These are phyloP conservation scores for Rhizopogon salebrosus DNA, from an alignment of 768 basidiomycete species.

Conservation along the genomic window DNA sequence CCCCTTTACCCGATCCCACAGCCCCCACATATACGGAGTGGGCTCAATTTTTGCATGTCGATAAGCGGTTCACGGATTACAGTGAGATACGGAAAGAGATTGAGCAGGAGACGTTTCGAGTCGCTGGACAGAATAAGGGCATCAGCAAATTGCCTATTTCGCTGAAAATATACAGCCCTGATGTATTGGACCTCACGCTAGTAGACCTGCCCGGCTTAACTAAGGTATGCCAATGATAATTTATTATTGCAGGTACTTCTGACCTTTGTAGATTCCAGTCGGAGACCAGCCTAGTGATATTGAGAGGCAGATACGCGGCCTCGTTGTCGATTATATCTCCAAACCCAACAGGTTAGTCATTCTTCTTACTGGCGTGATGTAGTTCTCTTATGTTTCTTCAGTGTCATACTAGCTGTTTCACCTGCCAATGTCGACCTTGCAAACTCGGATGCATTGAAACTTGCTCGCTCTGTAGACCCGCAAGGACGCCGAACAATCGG, in stretches of 20 bases:
- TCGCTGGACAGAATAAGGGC: slow-evolving; percentile 98
- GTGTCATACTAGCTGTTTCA: slow-evolving; percentile 95
- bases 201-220: slow-evolving; percentile 97
- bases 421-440: slow-evolving; percentile 98
- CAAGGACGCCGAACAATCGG: slow-evolving; percentile 96
- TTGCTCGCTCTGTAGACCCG: slow-evolving; percentile 92
- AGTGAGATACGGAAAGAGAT: slow-evolving; percentile 93
- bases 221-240: slow-evolving; percentile 53
- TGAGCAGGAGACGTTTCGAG: slow-evolving; percentile 94
- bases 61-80: slow-evolving; percentile 96
- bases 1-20: slow-evolving; percentile 52
- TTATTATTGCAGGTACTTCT: not conserved
- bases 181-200: slow-evolving; percentile 91
- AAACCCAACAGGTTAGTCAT: slow-evolving; percentile 84
- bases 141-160: slow-evolving; percentile 95
- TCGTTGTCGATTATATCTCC: slow-evolving; percentile 94
- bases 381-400: slow-evolving; percentile 23
- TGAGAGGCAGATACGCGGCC: slow-evolving; percentile 89
- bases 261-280: slow-evolving; percentile 68
- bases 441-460: slow-evolving; percentile 96
- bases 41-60: slow-evolving; percentile 95
- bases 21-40: slow-evolving; percentile 66
- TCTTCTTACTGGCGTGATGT: not conserved
- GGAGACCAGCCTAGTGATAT: slow-evolving; percentile 98
- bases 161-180: slow-evolving; percentile 91